Conservation (phyloP, 106 monocot species). For the Acorus calamus region DNA sequence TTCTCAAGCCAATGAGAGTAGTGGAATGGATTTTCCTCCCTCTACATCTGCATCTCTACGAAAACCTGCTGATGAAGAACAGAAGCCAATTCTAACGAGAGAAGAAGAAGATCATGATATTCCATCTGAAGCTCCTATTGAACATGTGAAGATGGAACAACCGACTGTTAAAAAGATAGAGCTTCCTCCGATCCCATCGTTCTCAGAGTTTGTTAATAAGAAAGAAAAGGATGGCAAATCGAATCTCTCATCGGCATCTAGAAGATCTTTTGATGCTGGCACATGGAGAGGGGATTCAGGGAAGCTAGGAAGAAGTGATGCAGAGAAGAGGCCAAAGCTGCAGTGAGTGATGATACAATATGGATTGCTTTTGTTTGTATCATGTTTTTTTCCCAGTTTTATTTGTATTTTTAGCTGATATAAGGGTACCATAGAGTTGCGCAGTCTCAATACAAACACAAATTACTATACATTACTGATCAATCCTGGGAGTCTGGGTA, state of each 20-base stretch:
- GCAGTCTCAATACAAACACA: too few relatives aligned
- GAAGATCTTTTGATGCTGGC: not conserved
- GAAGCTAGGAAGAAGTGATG: not conserved
- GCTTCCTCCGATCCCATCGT: slow-evolving; percentile 59
- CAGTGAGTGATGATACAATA: not conserved
- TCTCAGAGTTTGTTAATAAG: slow-evolving; percentile 41
- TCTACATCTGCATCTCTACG: not conserved
- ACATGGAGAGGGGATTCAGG: slow-evolving; percentile 4
- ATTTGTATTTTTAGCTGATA: too few relatives aligned
- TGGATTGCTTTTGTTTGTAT: too few relatives aligned
- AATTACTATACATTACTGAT: too few relatives aligned
- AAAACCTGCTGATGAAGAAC: not conserved
- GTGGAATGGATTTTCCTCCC: not conserved
- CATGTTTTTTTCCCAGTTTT: too few relatives aligned
- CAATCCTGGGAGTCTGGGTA: too few relatives aligned
- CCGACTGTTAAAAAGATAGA: slow-evolving; percentile 15
- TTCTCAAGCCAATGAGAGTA: not conserved
- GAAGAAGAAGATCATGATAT: slow-evolving; percentile 2
- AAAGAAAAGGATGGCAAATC: slow-evolving; percentile 19
- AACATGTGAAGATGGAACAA: not conserved
- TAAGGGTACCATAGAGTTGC: too few relatives aligned
- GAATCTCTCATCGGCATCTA: not conserved
- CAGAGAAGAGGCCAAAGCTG: slow-evolving; percentile 14
- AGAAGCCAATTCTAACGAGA: not conserved
- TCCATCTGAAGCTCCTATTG: not conserved